Evolutionary conservation across 805 yeast genomes (phyloP).

Genomic region (Barnettozyma wickerhamii): DNA sequence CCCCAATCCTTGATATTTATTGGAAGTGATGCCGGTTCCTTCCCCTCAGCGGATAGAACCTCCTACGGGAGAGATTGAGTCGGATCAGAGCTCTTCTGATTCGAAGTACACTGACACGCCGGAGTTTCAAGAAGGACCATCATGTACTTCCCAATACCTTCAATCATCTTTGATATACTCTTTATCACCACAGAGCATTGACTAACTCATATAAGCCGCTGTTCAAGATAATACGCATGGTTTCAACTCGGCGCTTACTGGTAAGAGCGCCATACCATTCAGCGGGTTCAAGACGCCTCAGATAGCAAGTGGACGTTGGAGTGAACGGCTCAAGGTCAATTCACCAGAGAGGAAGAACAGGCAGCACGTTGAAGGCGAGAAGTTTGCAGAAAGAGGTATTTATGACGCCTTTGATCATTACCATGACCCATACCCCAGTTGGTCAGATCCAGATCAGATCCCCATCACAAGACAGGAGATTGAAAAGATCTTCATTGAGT

Average conservation of each 20-base stretch:
- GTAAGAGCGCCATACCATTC: conserved; percentile 53
- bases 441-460: conserved; percentile 36
- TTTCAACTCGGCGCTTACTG: conserved; percentile 28
- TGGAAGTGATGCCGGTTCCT: conserved; percentile 6
- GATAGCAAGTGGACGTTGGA: conserved; percentile 71
- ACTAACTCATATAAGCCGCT: conserved; percentile 4
- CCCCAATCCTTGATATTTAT: no score
- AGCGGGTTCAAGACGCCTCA: conserved; percentile 96
- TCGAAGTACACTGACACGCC: conserved; percentile 28
- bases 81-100: conserved; percentile 14
- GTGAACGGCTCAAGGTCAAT: conserved; percentile 30
- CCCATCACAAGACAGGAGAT: conserved; percentile 54
- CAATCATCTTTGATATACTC: no score
- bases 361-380: conserved; percentile 29
- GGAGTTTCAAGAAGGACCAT: conserved; percentile 21
- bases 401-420: conserved; percentile 39
- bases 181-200: no score
- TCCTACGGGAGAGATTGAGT: not conserved
- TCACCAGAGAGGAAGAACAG: conserved; percentile 26
- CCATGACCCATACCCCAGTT: conserved; percentile 49
- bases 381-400: conserved; percentile 36
- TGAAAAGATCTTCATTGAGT: conserved; percentile 48
- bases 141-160: conserved; percentile 15
- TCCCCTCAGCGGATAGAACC: conserved; percentile 4
- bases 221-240: conserved; percentile 14